Base-by-base conservation (phyloP, 2,329 filamentous ascomycete species). In the Sclerotinia trifoliorum region DNA sequence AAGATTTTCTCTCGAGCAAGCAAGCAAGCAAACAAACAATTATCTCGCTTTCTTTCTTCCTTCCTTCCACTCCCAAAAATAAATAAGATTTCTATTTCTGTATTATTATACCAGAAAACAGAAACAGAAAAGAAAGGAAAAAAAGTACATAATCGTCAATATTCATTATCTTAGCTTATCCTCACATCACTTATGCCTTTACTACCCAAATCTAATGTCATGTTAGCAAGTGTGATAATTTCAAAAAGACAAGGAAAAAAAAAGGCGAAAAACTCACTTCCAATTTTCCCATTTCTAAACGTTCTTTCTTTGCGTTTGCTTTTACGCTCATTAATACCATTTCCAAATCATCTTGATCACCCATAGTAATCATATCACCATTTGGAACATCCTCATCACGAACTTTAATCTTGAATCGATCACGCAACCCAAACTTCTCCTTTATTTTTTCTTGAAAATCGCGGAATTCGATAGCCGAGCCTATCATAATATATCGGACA, bases 291-390 rank as follows among this genome's bases (percentile, higher is more conserved):
- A 93, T 90, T 71, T 96, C 94, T 71, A 85, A 84, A 74, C 88
- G 86, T 77, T 94, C 90, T 78, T 86, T 91, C 80, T 84, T 87
- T 60, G 91, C 93, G 69, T 82, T 81, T 62, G 85, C 85, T 78
- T 88, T 91, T 8, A 89, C 88, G 58, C 83, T 85, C 78, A 86
- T 85, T 66, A 98, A 84, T 39, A 92, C 88, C 88, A 97, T 91
- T 63, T 98, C 94, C 71, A 97, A 80, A 81, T 99, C 95, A 76
- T 99, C 95, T 79, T 97, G 92, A 78, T 99, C 95, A 42, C 91
- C 93, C 87, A 99, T 90, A 44, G 94, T 97, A 76, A 99, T 96
- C 91, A 97, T 94, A 76, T 98, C 94, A 3, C 90, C 91, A 67
- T 90, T 84, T 0, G 86, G 85, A 70, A 83, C 79, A 73, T 92